Percentiles rank a stretch among this genome's conserved stretches.
These are phyloP conservation scores for Diaporthe nobilis DNA, from an alignment of 2,329 filamentous ascomycete genomes.

Conservation along the genomic window DNA sequence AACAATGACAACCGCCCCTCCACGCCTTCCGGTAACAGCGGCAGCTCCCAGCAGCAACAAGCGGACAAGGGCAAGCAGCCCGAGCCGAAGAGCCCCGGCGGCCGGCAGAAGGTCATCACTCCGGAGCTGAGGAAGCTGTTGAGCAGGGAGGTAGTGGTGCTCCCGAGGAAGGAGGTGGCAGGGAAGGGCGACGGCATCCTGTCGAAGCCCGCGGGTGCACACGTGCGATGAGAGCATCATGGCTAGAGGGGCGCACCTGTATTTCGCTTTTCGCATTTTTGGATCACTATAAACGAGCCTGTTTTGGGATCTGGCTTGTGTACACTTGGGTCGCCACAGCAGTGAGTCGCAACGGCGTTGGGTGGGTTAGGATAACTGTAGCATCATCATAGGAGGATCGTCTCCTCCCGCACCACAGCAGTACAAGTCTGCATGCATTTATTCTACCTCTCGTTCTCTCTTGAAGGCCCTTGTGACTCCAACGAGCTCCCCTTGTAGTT, in stretches of 20 bases:
- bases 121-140: constrained; percentile 69
- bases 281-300: constrained; percentile 6
- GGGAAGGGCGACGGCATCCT: constrained; percentile 46
- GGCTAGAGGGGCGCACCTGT: too few species aligned
- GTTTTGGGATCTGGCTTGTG: neutral
- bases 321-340: constrained; percentile 5
- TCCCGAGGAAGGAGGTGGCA: constrained; percentile 52
- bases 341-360: constrained; percentile 20
- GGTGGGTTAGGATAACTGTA: neutral
- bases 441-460: neutral
- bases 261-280: neutral
- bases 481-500: too few species aligned
- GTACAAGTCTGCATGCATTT: neutral
- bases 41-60: constrained; percentile 12
- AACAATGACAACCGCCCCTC: constrained; percentile 33
- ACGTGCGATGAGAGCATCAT: neutral
- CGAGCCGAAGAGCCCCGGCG: constrained; percentile 42
- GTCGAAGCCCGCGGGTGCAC: constrained; percentile 23
- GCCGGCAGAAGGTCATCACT: constrained; percentile 64
- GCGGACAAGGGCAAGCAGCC: constrained; percentile 37
- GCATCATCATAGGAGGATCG: neutral
- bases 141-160: constrained; percentile 62
- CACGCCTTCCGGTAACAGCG: constrained; percentile 36
- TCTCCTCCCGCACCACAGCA: neutral
- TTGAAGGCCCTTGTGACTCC: neutral